These are phyloP conservation scores for Verbena officinalis DNA, from an alignment of 257 asterid genomes.

Conservation along the genomic window DNA sequence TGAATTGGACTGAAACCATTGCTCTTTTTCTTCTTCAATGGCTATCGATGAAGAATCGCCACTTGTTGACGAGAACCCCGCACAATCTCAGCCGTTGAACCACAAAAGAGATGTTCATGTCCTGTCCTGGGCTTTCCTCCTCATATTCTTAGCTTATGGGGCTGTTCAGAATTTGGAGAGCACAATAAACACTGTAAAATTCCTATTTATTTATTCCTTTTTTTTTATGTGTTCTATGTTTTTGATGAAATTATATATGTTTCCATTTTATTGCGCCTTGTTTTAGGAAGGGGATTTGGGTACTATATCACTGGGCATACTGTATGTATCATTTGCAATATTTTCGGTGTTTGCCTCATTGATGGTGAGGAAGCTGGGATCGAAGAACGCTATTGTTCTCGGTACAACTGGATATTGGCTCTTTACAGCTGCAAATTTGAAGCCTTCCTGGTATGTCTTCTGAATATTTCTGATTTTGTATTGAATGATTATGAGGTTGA, in stretches of 20 bases:
- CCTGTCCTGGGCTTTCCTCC: slow-evolving; percentile 77
- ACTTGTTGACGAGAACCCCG: slow-evolving; percentile 37
- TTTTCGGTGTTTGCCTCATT: slow-evolving; percentile 77
- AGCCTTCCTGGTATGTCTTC: slow-evolving; percentile 75
- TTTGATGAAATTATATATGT: too few relatives aligned
- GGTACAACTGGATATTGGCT: slow-evolving; percentile 94
- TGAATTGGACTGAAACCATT: slow-evolving; percentile 21
- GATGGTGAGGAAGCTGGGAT: slow-evolving; percentile 80
- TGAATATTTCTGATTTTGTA: slow-evolving; percentile 19
- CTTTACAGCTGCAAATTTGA: slow-evolving; percentile 92
- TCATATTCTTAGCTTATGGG: slow-evolving; percentile 88
- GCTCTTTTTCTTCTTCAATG: slow-evolving; percentile 41
- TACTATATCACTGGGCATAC: slow-evolving; percentile 77
- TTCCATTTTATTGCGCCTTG: not conserved
- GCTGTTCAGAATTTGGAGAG: slow-evolving; percentile 98
- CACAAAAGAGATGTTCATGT: slow-evolving; percentile 73
- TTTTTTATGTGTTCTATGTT: too few relatives aligned
- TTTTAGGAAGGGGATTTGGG: slow-evolving; percentile 95
- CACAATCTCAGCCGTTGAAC: slow-evolving; percentile 43
- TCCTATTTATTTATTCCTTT: not conserved
- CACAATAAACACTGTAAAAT: slow-evolving; percentile 77
- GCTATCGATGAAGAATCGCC: slow-evolving; percentile 72
- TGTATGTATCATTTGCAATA: slow-evolving; percentile 81
- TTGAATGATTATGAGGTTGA: slow-evolving; percentile 22
- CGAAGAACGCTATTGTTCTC: slow-evolving; percentile 82